These are phyloP conservation scores for Metroxylon sagu DNA, from an alignment of 176 grass and related monocot species.

Conservation along the genomic window DNA sequence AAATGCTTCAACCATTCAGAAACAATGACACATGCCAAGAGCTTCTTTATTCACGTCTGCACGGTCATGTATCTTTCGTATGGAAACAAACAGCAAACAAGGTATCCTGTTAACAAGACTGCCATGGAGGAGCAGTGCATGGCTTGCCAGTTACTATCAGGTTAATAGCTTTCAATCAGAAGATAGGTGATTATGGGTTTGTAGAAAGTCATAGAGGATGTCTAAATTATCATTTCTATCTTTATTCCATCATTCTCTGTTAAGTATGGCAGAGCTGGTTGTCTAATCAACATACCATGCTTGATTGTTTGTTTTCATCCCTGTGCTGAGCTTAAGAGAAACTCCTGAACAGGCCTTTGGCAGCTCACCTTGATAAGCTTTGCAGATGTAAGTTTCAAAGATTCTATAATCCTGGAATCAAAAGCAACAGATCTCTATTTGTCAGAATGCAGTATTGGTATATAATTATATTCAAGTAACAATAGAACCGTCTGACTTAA, in stretches of 20 bases:
- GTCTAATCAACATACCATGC: slow-evolving; percentile 26
- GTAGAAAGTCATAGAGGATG: background rate
- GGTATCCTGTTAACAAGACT: too few species aligned
- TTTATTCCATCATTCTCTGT: background rate
- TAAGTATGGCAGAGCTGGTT: background rate
- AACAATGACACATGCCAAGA: too few species aligned
- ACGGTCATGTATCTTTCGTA: too few species aligned
- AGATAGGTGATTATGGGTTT: background rate
- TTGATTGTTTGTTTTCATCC: slow-evolving; percentile 12
- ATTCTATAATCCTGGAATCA: slow-evolving; percentile 61
- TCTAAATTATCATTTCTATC: slow-evolving; percentile 20
- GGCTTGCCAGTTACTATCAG: too few species aligned
- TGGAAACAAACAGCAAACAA: too few species aligned
- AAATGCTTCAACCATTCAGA: too few species aligned
- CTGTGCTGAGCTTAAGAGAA: slow-evolving; percentile 4
- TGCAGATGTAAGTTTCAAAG: slow-evolving; percentile 68
- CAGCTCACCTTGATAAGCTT: slow-evolving; percentile 49
- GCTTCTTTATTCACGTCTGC: too few species aligned
- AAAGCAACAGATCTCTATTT: background rate
- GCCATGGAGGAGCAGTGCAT: too few species aligned
- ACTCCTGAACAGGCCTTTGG: slow-evolving; percentile 58
- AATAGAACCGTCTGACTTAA: too few species aligned
- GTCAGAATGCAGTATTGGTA: too few species aligned
- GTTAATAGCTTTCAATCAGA: too few species aligned
- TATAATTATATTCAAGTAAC: too few species aligned